A percentile compares a stretch with the other conserved stretches of the same genome.
Evolutionary conservation across 176 grass and related monocot species (phyloP).

Genomic region (Leersia perrieri): DNA sequence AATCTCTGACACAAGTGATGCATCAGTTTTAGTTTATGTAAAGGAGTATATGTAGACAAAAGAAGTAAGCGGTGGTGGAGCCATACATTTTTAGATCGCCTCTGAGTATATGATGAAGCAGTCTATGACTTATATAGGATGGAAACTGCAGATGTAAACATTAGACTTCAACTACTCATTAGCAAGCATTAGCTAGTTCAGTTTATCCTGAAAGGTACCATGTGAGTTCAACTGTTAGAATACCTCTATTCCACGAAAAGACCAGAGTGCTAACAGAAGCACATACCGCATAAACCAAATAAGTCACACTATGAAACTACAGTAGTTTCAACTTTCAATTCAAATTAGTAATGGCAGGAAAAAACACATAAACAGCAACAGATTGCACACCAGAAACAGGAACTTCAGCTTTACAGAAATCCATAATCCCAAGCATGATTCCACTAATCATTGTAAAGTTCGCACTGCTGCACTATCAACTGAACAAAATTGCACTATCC

Average conservation of each 20-base stretch:
- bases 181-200: conserved; percentile 6
- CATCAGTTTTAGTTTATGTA: conserved; percentile 4
- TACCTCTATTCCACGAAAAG: not conserved
- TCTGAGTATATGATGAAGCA: not conserved
- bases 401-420: not conserved
- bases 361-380: not conserved
- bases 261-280: not conserved
- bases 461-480: not conserved
- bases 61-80: not conserved
- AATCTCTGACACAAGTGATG: not conserved
- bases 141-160: not conserved
- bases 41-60: not conserved
- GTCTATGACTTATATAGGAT: not conserved
- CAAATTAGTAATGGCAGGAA: not conserved
- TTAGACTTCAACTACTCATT: not conserved
- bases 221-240: not conserved
- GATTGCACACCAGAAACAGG: not conserved
- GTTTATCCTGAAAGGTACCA: not conserved
- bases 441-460: not conserved
- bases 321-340: not conserved
- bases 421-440: not conserved
- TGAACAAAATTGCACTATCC: not conserved
- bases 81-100: too few relatives aligned
- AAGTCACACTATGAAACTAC: not conserved
- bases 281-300: not conserved